A percentile compares a stretch with the other conserved stretches of the same genome.
phyloP scores from a whole-genome alignment of 1,284 basidiomycete genomes.

The Gomphus sp. region DNA sequence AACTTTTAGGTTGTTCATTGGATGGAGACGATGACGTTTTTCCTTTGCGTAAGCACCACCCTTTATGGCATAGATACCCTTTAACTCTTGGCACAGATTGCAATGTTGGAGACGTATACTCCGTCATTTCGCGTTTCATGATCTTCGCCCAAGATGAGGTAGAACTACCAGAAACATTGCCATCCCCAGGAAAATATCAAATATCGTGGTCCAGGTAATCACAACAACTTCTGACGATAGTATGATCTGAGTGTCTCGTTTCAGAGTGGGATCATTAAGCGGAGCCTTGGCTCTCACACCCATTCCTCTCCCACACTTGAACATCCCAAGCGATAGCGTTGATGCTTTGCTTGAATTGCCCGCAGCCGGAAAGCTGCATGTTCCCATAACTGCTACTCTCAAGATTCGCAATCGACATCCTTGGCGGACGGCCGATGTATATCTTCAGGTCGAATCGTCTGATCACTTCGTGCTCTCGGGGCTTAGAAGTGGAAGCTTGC shows the following conservation, averaged over 20 bases:
- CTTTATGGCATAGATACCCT: background rate
- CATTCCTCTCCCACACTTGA: slow-evolving; percentile 48
- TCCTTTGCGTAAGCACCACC: slow-evolving; percentile 18
- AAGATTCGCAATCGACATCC: slow-evolving; percentile 58
- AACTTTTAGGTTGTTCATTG: slow-evolving; percentile 30
- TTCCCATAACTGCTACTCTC: slow-evolving; percentile 44
- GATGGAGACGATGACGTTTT: slow-evolving; percentile 25
- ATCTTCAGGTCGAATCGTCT: slow-evolving; percentile 54
- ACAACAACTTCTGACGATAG: background rate
- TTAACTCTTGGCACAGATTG: slow-evolving; percentile 12
- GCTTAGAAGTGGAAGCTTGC: slow-evolving; percentile 50
- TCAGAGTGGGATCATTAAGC: slow-evolving; percentile 32
- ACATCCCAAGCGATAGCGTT: slow-evolving; percentile 47
- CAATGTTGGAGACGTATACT: slow-evolving; percentile 54
- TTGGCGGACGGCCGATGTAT: slow-evolving; percentile 52
- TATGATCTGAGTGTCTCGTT: background rate
- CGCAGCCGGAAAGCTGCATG: slow-evolving; percentile 50
- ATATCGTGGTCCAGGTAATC: slow-evolving; percentile 61
- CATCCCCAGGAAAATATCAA: slow-evolving; percentile 48
- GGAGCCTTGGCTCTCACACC: slow-evolving; percentile 38
- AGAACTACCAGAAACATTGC: slow-evolving; percentile 24
- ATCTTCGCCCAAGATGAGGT: slow-evolving; percentile 34
- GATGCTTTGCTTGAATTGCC: slow-evolving; percentile 58
- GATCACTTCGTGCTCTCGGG: slow-evolving; percentile 70
- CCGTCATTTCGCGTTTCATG: slow-evolving; percentile 42